phyloP scores from a whole-genome alignment of 2,329 filamentous ascomycete species.

The Epichloe sibirici region DNA sequence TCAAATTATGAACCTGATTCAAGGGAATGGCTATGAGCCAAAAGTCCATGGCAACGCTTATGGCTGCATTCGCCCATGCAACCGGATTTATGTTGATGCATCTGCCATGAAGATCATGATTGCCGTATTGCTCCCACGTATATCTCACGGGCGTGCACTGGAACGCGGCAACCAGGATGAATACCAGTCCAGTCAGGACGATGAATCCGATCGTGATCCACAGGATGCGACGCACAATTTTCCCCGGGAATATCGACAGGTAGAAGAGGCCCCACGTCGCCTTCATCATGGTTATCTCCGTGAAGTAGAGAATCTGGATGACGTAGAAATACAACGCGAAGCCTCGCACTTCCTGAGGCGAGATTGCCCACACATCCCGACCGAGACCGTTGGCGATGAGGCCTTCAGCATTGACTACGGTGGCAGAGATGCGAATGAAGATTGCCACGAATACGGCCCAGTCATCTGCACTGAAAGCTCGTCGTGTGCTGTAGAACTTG shows the following conservation, averaged over 20 bases:
- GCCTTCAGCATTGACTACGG: slow-evolving; percentile 15
- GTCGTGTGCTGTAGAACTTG: slow-evolving; percentile 17
- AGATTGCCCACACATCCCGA: neutral
- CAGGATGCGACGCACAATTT: slow-evolving; percentile 20
- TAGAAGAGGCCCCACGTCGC: slow-evolving; percentile 36
- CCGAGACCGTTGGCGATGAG: slow-evolving; percentile 11
- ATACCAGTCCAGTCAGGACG: slow-evolving; percentile 21
- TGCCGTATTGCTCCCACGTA: slow-evolving; percentile 36
- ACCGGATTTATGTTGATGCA: slow-evolving; percentile 33
- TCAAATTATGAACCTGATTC: slow-evolving; percentile 21
- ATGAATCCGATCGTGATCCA: slow-evolving; percentile 23
- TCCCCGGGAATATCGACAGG: slow-evolving; percentile 31
- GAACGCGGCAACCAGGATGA: slow-evolving; percentile 27
- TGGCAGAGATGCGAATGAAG: slow-evolving; percentile 12
- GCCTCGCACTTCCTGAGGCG: slow-evolving; percentile 11
- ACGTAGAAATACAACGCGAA: slow-evolving; percentile 26
- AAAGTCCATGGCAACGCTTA: slow-evolving; percentile 33
- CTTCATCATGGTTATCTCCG: slow-evolving; percentile 28
- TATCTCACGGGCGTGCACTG: slow-evolving; percentile 32
- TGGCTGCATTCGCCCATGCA: slow-evolving; percentile 31
- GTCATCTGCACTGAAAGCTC: slow-evolving; percentile 19
- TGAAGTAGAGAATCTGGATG: slow-evolving; percentile 27
- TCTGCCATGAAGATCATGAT: slow-evolving; percentile 22
- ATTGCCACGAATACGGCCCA: slow-evolving; percentile 15
- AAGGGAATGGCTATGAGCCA: slow-evolving; percentile 34